Conservation (phyloP, 441 rosid genomes). For the Isatis lusitanica region DNA sequence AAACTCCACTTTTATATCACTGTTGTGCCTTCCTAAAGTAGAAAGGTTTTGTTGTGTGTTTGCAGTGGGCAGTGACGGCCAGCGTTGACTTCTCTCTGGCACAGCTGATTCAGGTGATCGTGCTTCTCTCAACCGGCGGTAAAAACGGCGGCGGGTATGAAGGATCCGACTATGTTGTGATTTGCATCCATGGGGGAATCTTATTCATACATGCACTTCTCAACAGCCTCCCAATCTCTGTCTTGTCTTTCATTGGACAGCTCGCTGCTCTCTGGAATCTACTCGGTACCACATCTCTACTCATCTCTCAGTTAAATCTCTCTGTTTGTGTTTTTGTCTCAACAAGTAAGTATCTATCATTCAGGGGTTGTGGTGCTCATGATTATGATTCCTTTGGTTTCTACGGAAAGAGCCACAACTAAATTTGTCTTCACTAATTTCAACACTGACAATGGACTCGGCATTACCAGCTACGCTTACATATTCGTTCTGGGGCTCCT, state of each 20-base stretch:
- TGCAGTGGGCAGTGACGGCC: conserved; percentile 98
- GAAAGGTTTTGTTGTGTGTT: neutral
- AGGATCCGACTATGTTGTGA: conserved; percentile 79
- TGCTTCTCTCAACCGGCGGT: conserved; percentile 91
- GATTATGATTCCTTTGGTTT: conserved; percentile 76
- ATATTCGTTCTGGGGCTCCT: conserved; percentile 87
- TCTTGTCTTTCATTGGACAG: conserved; percentile 82
- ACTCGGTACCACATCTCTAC: conserved; percentile 44
- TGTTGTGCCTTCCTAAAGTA: neutral
- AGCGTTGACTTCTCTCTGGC: conserved; percentile 92
- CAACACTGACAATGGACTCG: conserved; percentile 75
- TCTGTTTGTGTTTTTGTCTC: conserved; percentile 15
- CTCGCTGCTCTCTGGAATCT: conserved; percentile 95
- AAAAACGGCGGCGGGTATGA: conserved; percentile 89
- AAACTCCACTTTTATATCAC: neutral
- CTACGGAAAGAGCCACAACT: conserved; percentile 84
- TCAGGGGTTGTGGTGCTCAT: conserved; percentile 81
- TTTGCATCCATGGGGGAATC: conserved; percentile 75
- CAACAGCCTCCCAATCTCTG: conserved; percentile 81
- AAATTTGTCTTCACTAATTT: conserved; percentile 87
- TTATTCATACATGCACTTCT: conserved; percentile 71
- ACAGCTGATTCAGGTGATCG: conserved; percentile 82
- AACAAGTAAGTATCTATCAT: conserved; percentile 6
- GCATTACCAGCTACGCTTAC: conserved; percentile 65
- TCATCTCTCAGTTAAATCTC: neutral